Percentiles rank a stretch among this genome's conserved stretches.
phyloP scores from a whole-genome alignment of 805 yeast genomes.

The Monosporozyma yasuniensis region DNA sequence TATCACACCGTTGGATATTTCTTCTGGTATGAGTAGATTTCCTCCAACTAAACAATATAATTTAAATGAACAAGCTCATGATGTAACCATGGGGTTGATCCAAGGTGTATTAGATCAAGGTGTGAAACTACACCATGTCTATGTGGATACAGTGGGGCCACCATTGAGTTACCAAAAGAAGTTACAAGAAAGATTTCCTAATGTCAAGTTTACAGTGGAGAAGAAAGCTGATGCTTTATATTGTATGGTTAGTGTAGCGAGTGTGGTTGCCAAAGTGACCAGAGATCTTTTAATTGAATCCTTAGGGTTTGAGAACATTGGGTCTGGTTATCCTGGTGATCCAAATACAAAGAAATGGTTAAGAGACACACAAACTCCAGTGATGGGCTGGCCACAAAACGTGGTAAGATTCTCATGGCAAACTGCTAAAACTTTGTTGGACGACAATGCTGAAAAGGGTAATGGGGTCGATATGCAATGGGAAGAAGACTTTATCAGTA shows the following conservation, averaged over 20 bases:
- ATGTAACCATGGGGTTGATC: slow-evolving; percentile 77
- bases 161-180: slow-evolving; percentile 77
- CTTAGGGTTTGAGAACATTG: slow-evolving; percentile 38
- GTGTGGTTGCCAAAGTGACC: slow-evolving; percentile 93
- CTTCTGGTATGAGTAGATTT: slow-evolving; percentile 77
- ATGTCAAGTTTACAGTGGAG: slow-evolving; percentile 64
- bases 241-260: slow-evolving; percentile 91
- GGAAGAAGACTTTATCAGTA: slow-evolving; percentile 37
- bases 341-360: slow-evolving; percentile 81
- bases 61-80: slow-evolving; percentile 93
- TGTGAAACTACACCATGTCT: slow-evolving; percentile 60
- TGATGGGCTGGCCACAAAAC: slow-evolving; percentile 80
- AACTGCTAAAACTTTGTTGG: slow-evolving; percentile 69
- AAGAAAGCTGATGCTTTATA: slow-evolving; percentile 91
- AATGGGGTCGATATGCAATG: slow-evolving; percentile 52
- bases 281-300: slow-evolving; percentile 50
- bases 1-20: slow-evolving; percentile 80
- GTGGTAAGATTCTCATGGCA: slow-evolving; percentile 88
- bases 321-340: slow-evolving; percentile 94
- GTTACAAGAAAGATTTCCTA: slow-evolving; percentile 60
- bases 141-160: slow-evolving; percentile 95
- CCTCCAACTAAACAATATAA: slow-evolving; percentile 44
- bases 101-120: slow-evolving; percentile 52
- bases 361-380: slow-evolving; percentile 46
- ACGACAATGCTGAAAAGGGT: slow-evolving; percentile 28